A percentile compares a stretch with the other conserved stretches of the same genome.
Conservation (phyloP, 73 alveolate species). For the Tetrahymena thermophila region DNA sequence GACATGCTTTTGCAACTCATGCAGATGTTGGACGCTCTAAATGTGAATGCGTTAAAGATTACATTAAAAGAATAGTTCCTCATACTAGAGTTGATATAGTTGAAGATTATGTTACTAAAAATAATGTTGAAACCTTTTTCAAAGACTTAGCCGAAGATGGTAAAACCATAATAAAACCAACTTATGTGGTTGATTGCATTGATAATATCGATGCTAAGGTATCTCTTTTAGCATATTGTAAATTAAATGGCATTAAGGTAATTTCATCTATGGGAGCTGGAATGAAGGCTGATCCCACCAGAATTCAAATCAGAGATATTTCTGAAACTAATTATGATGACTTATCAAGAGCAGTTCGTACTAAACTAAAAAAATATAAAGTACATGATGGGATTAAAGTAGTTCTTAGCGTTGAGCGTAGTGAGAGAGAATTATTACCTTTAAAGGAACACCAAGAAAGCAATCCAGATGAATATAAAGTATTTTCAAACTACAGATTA, state of each 20-base stretch:
- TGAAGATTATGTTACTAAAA: slow-evolving; percentile 53
- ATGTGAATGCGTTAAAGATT: slow-evolving; percentile 59
- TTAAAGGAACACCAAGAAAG: slow-evolving; percentile 54
- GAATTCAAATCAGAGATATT: slow-evolving; percentile 66
- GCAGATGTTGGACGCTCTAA: slow-evolving; percentile 82
- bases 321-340: slow-evolving; percentile 54
- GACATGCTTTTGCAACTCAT: slow-evolving; percentile 84
- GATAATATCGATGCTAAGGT: slow-evolving; percentile 78
- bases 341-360: slow-evolving; percentile 51
- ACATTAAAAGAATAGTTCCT: slow-evolving; percentile 52
- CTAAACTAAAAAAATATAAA: slow-evolving; percentile 14
- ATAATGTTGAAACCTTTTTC: slow-evolving; percentile 40
- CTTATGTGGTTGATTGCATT: slow-evolving; percentile 80
- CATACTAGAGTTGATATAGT: slow-evolving; percentile 53
- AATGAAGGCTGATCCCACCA: slow-evolving; percentile 76
- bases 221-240: slow-evolving; percentile 63
- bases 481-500: slow-evolving; percentile 59
- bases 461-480: slow-evolving; percentile 57
- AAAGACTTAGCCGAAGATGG: neutral
- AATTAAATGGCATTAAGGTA: slow-evolving; percentile 38
- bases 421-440: slow-evolving; percentile 60
- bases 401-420: slow-evolving; percentile 54
- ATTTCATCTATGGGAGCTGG: slow-evolving; percentile 87
- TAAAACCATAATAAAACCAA: slow-evolving; percentile 46
- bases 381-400: slow-evolving; percentile 45